phyloP scores from a whole-genome alignment of 2,329 filamentous ascomycete genomes.

The Curvularia hawaiiensis region DNA sequence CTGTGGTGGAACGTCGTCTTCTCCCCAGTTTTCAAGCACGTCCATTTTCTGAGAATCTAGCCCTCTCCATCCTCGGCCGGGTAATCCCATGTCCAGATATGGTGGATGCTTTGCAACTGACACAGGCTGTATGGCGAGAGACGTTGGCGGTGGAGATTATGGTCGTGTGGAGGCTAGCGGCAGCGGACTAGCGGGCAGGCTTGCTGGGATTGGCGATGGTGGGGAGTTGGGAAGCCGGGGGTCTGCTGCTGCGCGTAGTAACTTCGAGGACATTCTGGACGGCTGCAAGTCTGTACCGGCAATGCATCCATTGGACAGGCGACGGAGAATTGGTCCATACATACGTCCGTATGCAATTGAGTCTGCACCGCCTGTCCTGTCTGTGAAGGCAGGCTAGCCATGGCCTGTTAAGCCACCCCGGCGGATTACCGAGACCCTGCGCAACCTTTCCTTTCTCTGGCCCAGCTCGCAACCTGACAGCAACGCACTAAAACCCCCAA shows the following conservation, averaged over 20 bases:
- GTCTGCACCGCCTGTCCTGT: not conserved
- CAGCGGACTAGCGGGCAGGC: conserved; percentile 1
- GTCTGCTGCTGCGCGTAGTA: conserved; percentile 1
- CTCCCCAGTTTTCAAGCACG: no score
- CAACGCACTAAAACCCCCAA: conserved; percentile 8
- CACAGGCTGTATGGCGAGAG: not conserved
- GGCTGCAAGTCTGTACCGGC: conserved; percentile 10
- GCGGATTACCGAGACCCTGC: conserved; percentile 10
- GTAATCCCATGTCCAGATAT: no score
- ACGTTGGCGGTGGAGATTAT: not conserved
- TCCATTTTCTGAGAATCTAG: no score
- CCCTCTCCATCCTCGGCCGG: no score
- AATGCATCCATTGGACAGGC: not conserved
- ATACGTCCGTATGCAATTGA: not conserved
- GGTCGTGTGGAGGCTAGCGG: conserved; percentile 14
- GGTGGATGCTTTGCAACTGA: not conserved
- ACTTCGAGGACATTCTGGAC: conserved; percentile 27
- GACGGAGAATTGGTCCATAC: no score
- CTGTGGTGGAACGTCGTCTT: no score
- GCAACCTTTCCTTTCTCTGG: conserved; percentile 11
- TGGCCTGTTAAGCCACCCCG: conserved; percentile 13
- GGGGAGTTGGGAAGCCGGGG: conserved; percentile 20
- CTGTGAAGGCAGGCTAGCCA: conserved; percentile 2
- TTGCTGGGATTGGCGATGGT: conserved; percentile 8
- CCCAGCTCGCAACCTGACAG: conserved; percentile 14